Evolutionary conservation across 139 green algal genomes (phyloP).

Genomic region (Chlamydomonas sp.): DNA sequence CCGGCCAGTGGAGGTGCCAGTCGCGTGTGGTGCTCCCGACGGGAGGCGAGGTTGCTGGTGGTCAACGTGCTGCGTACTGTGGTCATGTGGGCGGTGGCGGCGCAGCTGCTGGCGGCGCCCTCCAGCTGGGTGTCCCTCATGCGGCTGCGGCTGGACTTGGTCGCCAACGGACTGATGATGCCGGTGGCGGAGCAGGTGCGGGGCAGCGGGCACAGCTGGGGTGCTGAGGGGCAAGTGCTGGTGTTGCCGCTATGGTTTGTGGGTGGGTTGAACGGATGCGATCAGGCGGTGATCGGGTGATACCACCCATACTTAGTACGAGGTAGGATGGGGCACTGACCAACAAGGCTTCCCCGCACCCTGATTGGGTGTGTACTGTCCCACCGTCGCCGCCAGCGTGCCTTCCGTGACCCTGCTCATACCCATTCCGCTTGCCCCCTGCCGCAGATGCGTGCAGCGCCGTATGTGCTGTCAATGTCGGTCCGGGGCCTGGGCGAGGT

Average conservation of each 20-base stretch:
- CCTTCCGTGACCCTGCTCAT: too few relatives aligned
- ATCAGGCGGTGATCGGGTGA: too few relatives aligned
- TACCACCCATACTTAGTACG: too few relatives aligned
- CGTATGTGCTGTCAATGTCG: background rate
- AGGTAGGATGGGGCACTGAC: too few relatives aligned
- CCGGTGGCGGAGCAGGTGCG: slow-evolving; percentile 1
- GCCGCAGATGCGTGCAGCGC: slow-evolving; percentile 2
- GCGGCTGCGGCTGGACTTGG: slow-evolving; percentile 8
- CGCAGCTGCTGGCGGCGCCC: background rate
- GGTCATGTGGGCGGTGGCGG: background rate
- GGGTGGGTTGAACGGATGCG: too few relatives aligned
- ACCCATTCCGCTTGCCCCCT: too few relatives aligned
- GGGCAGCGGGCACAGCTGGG: background rate
- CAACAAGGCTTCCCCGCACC: too few relatives aligned
- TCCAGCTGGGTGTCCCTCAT: background rate
- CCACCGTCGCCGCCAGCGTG: too few relatives aligned
- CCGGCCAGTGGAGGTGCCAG: background rate
- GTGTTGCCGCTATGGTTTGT: too few relatives aligned
- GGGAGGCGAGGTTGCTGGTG: background rate
- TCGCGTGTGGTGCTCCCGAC: background rate
- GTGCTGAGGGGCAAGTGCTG: background rate
- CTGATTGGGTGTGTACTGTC: too few relatives aligned
- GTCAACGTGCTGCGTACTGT: background rate
- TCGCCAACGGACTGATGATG: background rate
- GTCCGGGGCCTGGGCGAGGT: background rate